These are phyloP conservation scores for Rhynchosporium agropyri DNA, from an alignment of 2,329 filamentous ascomycete species.

Conservation along the genomic window DNA sequence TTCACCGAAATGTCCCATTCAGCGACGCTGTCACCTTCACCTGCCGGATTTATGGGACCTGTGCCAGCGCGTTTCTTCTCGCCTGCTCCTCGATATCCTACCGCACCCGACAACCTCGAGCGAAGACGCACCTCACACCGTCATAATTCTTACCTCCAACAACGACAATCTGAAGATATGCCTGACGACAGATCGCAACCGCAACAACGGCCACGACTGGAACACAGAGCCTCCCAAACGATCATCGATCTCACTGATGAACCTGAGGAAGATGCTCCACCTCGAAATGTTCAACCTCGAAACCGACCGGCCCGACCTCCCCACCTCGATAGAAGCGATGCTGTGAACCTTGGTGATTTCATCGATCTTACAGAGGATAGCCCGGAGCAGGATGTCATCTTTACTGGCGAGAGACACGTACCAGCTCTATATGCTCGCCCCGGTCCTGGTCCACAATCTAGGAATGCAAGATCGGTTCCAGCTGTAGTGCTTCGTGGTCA, in stretches of 20 bases:
- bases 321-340: slow-evolving; percentile 39
- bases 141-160: slow-evolving; percentile 33
- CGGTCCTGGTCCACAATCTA: slow-evolving; percentile 4
- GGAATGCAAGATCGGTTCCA: slow-evolving; percentile 5
- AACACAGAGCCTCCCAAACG: slow-evolving; percentile 37
- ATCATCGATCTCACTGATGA: slow-evolving; percentile 43
- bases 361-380: slow-evolving; percentile 58
- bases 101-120: slow-evolving; percentile 26
- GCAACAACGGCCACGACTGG: slow-evolving; percentile 31
- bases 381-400: slow-evolving; percentile 43
- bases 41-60: slow-evolving; percentile 30
- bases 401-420: slow-evolving; percentile 37
- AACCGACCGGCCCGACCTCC: slow-evolving; percentile 32
- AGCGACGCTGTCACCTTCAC: slow-evolving; percentile 37
- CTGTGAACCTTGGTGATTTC: slow-evolving; percentile 40
- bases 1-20: slow-evolving; percentile 39
- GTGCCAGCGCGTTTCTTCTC: slow-evolving; percentile 23
- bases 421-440: slow-evolving; percentile 24
- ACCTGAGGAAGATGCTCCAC: slow-evolving; percentile 30
- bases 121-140: slow-evolving; percentile 37
- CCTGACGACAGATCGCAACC: slow-evolving; percentile 29
- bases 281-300: slow-evolving; percentile 12
- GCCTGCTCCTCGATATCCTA: slow-evolving; percentile 15
- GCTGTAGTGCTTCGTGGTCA: slow-evolving; percentile 7
- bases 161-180: slow-evolving; percentile 33